Conservation (phyloP, 352 stramenopile genomes). For the Globisporangium barbulae region DNA sequence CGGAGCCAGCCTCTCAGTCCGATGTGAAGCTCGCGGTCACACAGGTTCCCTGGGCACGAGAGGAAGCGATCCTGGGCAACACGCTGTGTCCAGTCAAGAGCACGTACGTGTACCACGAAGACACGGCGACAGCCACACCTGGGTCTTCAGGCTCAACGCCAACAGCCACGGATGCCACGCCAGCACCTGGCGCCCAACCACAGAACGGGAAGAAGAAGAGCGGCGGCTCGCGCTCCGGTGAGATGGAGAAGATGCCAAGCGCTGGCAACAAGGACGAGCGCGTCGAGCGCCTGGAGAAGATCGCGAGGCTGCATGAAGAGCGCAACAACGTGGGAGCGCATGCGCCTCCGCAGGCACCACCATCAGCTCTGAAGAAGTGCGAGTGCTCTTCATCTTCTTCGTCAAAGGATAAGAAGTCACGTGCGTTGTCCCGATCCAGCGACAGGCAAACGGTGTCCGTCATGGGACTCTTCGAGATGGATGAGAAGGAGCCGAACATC, state of each 20-base stretch:
- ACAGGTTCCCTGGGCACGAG: slow-evolving; percentile 59
- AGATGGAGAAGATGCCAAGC: slow-evolving; percentile 70
- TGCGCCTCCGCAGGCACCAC: slow-evolving; percentile 11
- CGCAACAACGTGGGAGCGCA: slow-evolving; percentile 48
- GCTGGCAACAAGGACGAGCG: slow-evolving; percentile 65
- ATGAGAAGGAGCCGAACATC: slow-evolving; percentile 63
- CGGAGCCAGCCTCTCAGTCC: not conserved
- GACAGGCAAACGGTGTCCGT: slow-evolving; percentile 38
- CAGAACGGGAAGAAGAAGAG: slow-evolving; percentile 43
- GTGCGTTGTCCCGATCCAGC: slow-evolving; percentile 17
- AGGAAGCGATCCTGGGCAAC: slow-evolving; percentile 61
- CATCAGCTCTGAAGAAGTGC: slow-evolving; percentile 12
- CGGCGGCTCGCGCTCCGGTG: slow-evolving; percentile 28
- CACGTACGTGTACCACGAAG: slow-evolving; percentile 77
- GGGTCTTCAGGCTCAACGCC: not conserved
- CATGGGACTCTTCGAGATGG: slow-evolving; percentile 79
- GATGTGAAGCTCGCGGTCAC: slow-evolving; percentile 38
- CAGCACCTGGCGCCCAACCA: slow-evolving; percentile 15
- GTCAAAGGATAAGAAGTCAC: slow-evolving; percentile 21
- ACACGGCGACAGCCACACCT: slow-evolving; percentile 13
- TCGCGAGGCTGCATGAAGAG: slow-evolving; percentile 65
- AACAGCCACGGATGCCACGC: not conserved
- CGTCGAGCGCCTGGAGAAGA: slow-evolving; percentile 59
- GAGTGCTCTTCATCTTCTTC: slow-evolving; percentile 8
- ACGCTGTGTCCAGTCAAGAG: slow-evolving; percentile 64